Evolutionary conservation across 2,329 filamentous ascomycete genomes (phyloP).

Genomic region (Fusarium aywerte): DNA sequence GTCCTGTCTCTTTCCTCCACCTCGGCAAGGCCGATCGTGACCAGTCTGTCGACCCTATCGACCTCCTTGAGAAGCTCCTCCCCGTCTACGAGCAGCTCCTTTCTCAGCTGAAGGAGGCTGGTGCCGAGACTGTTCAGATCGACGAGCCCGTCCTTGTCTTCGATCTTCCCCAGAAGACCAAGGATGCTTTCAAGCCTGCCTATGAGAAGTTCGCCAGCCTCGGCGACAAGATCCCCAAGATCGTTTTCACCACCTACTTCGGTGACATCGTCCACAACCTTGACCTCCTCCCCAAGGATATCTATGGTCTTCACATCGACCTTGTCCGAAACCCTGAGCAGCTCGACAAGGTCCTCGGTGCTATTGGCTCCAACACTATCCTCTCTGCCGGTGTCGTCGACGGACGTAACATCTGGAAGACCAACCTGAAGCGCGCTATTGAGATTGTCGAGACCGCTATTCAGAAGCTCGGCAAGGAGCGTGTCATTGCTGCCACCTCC

Average conservation of each 20-base stretch:
- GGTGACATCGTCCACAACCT: constrained; percentile 99
- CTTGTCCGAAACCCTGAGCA: constrained; percentile 99
- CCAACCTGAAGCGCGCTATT: constrained; percentile 96
- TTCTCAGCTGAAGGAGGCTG: constrained; percentile 91
- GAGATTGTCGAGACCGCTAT: constrained; percentile 89
- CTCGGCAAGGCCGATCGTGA: constrained; percentile 98
- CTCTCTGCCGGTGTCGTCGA: constrained; percentile 97
- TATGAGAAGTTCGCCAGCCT: constrained; percentile 88
- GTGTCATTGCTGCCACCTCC: constrained; percentile 95
- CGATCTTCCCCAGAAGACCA: constrained; percentile 88
- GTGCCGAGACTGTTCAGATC: constrained; percentile 96
- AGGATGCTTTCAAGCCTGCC: constrained; percentile 96
- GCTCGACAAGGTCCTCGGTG: constrained; percentile 83
- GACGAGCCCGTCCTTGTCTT: constrained; percentile 98
- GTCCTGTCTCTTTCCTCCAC: constrained; percentile 96
- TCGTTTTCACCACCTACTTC: constrained; percentile 97
- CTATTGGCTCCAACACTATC: constrained; percentile 87
- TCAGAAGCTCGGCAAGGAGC: constrained; percentile 95
- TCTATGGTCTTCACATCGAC: constrained; percentile 92
- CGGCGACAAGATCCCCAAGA: constrained; percentile 83
- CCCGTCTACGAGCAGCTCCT: constrained; percentile 96
- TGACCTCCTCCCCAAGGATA: constrained; percentile 81
- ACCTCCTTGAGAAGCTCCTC: constrained; percentile 90
- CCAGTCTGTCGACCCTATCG: constrained; percentile 91
- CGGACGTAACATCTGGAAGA: constrained; percentile 99